These are phyloP conservation scores for Scopulariopsis brevicaulis DNA, from an alignment of 2,329 filamentous ascomycete species.

Conservation along the genomic window DNA sequence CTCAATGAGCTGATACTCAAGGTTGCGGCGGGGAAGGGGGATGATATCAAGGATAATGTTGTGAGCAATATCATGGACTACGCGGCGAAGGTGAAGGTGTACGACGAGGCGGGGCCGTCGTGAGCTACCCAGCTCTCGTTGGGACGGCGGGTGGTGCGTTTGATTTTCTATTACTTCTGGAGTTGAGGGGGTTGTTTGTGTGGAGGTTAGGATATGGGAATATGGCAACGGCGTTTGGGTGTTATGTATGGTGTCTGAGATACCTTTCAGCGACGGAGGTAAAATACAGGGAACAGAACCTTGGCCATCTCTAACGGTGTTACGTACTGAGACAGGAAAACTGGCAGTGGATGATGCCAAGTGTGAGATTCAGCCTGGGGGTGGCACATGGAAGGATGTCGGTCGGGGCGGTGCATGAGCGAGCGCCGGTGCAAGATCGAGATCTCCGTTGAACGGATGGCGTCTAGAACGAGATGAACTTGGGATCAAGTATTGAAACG, in stretches of 20 bases:
- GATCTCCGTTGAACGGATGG: background rate
- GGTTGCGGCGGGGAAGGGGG: constrained; percentile 76
- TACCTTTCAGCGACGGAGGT: background rate
- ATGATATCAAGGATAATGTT: constrained; percentile 65
- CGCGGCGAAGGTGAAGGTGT: constrained; percentile 72
- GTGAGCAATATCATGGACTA: constrained; percentile 76
- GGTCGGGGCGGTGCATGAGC: background rate
- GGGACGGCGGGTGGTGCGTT: background rate
- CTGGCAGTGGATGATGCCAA: too few species aligned
- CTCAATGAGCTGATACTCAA: constrained; percentile 84
- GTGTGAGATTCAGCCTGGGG: too few species aligned
- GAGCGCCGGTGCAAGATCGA: background rate
- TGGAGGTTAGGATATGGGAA: background rate
- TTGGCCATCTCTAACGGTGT: background rate
- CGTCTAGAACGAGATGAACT: background rate
- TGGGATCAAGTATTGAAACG: too few species aligned
- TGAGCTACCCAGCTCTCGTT: background rate
- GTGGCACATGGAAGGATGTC: too few species aligned
- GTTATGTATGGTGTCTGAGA: background rate
- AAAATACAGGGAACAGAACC: background rate
- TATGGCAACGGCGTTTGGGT: background rate
- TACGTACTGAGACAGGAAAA: background rate
- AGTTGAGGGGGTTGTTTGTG: background rate
- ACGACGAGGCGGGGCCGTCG: constrained; percentile 41
- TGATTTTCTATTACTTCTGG: background rate